Conservation (phyloP, 1,284 basidiomycete species). For the Ustilago loliicola region DNA sequence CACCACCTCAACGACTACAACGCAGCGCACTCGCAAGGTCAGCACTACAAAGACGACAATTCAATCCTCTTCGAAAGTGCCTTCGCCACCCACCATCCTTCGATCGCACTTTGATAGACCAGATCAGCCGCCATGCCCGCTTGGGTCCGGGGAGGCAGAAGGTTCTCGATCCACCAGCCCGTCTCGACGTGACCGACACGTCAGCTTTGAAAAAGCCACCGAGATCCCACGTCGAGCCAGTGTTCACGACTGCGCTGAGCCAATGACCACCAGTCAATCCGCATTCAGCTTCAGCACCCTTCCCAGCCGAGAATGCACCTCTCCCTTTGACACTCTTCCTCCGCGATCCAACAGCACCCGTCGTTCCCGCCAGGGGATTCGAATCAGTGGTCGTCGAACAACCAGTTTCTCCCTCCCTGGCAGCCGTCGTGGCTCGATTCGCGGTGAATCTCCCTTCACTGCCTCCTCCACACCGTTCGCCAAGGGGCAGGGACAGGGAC, state of each 20-base stretch:
- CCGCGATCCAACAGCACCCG: slow-evolving; percentile 47
- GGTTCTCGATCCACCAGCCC: slow-evolving; percentile 6
- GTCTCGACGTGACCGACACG: slow-evolving; percentile 32
- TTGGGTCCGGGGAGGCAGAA: slow-evolving; percentile 7
- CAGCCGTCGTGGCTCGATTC: slow-evolving; percentile 53
- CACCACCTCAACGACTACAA: slow-evolving; percentile 36
- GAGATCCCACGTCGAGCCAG: slow-evolving; percentile 20
- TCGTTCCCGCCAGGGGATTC: slow-evolving; percentile 37
- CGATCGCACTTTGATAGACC: slow-evolving; percentile 46
- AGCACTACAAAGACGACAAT: slow-evolving; percentile 38
- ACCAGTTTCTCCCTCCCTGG: slow-evolving; percentile 52
- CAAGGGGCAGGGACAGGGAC: neutral
- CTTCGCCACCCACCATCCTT: slow-evolving; percentile 42
- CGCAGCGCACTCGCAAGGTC: slow-evolving; percentile 27
- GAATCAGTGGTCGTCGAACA: slow-evolving; percentile 22
- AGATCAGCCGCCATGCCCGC: slow-evolving; percentile 20
- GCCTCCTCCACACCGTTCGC: neutral
- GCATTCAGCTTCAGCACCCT: slow-evolving; percentile 29
- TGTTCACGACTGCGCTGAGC: slow-evolving; percentile 20
- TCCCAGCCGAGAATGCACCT: slow-evolving; percentile 19
- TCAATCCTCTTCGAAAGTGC: slow-evolving; percentile 14
- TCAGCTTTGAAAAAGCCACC: slow-evolving; percentile 43
- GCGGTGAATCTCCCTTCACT: slow-evolving; percentile 22
- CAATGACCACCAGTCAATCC: slow-evolving; percentile 26
- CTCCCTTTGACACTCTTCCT: slow-evolving; percentile 39